phyloP scores from a whole-genome alignment of 2,329 filamentous ascomycete species.

The Cadophora gregata region DNA sequence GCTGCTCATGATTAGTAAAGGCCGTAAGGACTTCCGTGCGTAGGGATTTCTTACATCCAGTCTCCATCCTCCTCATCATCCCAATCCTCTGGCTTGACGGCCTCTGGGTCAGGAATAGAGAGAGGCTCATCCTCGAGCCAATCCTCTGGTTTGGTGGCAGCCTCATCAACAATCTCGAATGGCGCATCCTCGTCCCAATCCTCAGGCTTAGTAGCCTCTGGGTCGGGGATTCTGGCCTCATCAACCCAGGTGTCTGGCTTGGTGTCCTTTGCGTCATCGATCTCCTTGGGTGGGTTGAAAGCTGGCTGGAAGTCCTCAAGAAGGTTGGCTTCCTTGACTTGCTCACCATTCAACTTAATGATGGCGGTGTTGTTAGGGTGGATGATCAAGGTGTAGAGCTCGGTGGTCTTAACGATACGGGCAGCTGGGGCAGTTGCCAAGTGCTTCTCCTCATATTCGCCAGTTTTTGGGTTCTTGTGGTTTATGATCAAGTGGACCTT shows the following conservation, averaged over 20 bases:
- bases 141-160: constrained; percentile 89
- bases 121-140: constrained; percentile 92
- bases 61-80: constrained; percentile 99
- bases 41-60: constrained; percentile 63
- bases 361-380: constrained; percentile 95
- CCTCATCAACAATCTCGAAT: constrained; percentile 93
- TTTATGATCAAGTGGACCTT: constrained; percentile 99
- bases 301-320: constrained; percentile 91
- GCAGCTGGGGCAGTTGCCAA: constrained; percentile 82
- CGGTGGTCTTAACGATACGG: constrained; percentile 87
- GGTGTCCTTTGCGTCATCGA: constrained; percentile 89
- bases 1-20: constrained; percentile 11
- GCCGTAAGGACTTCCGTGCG: neutral
- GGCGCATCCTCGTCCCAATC: constrained; percentile 99
- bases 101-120: constrained; percentile 88
- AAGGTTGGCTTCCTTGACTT: constrained; percentile 86
- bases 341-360: constrained; percentile 89
- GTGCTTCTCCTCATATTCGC: constrained; percentile 99
- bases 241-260: constrained; percentile 98
- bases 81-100: constrained; percentile 98
- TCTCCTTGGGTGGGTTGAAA: constrained; percentile 95
- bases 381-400: constrained; percentile 96
- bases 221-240: constrained; percentile 86
- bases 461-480: constrained; percentile 99
- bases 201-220: constrained; percentile 92